These are phyloP conservation scores for Ophiostoma angusticollis DNA, from an alignment of 2,329 filamentous ascomycete species.

Conservation along the genomic window DNA sequence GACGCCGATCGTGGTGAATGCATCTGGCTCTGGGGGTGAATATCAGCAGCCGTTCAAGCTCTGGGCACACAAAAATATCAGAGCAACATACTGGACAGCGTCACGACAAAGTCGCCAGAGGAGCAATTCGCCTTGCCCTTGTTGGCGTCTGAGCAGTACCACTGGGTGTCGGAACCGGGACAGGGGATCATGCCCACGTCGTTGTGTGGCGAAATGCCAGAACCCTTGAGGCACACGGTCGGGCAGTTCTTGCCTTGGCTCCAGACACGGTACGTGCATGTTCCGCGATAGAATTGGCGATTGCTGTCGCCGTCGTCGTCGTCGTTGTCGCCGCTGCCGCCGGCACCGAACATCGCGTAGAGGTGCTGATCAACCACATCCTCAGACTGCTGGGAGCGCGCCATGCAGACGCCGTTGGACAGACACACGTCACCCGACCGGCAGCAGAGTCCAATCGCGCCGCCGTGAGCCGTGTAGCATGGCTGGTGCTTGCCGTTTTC, in stretches of 20 bases:
- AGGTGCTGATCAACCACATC: too few species aligned
- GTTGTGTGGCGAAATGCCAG: background rate
- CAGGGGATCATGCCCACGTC: slow-evolving; percentile 5
- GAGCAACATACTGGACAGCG: slow-evolving; percentile 2
- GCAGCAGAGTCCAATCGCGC: slow-evolving; percentile 10
- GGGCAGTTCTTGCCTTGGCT: slow-evolving; percentile 7
- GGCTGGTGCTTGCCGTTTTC: slow-evolving; percentile 6
- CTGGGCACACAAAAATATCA: background rate
- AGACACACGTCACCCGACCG: slow-evolving; percentile 10
- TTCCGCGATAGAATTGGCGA: slow-evolving; percentile 9
- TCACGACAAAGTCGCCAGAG: slow-evolving; percentile 5
- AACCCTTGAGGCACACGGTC: slow-evolving; percentile 3
- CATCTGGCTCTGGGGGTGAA: background rate
- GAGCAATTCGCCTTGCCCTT: slow-evolving; percentile 8
- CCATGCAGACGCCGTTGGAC: slow-evolving; percentile 9
- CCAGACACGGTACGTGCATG: slow-evolving; percentile 8
- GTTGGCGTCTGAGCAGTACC: slow-evolving; percentile 10
- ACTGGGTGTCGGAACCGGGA: slow-evolving; percentile 1
- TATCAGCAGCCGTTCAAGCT: background rate
- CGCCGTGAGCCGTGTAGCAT: slow-evolving; percentile 5
- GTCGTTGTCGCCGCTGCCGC: background rate
- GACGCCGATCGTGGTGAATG: slow-evolving; percentile 6
- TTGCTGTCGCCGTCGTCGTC: background rate
- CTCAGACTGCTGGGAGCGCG: too few species aligned
- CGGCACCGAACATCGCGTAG: background rate